Percentiles rank a stretch among this genome's conserved stretches.
phyloP scores from a whole-genome alignment of 2,329 filamentous ascomycete genomes.

The Dothistroma septosporum region DNA sequence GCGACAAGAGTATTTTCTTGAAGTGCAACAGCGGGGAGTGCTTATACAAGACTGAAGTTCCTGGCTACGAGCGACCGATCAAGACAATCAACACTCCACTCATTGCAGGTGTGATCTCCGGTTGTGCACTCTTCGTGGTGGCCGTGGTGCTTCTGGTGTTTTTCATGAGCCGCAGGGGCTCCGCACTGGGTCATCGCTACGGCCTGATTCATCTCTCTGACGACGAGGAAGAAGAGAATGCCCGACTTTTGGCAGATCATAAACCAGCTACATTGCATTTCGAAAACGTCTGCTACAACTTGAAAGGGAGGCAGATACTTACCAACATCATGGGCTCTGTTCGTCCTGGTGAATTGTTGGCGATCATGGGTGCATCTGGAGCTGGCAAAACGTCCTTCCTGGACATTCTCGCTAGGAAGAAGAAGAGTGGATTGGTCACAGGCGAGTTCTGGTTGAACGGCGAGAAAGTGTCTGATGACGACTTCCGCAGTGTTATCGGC shows the following conservation, averaged over 20 bases:
- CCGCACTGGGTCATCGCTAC: slow-evolving; percentile 48
- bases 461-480: slow-evolving; percentile 75
- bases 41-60: slow-evolving; percentile 85
- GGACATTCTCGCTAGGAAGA: slow-evolving; percentile 93
- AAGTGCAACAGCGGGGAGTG: slow-evolving; percentile 85
- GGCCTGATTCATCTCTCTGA: slow-evolving; percentile 74
- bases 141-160: slow-evolving; percentile 76
- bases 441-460: slow-evolving; percentile 93
- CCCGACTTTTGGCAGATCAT: slow-evolving; percentile 84
- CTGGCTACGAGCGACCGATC: slow-evolving; percentile 80
- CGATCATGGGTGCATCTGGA: slow-evolving; percentile 97
- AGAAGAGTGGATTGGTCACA: slow-evolving; percentile 75
- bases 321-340: slow-evolving; percentile 76
- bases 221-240: slow-evolving; percentile 77
- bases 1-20: slow-evolving; percentile 82
- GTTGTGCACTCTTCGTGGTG: slow-evolving; percentile 81
- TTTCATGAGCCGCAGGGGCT: slow-evolving; percentile 76
- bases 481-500: slow-evolving; percentile 88
- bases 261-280: slow-evolving; percentile 87
- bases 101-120: slow-evolving; percentile 89
- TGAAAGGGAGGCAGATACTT: slow-evolving; percentile 86
- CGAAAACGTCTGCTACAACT: slow-evolving; percentile 76
- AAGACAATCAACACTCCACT: slow-evolving; percentile 96
- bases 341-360: slow-evolving; percentile 91
- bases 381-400: slow-evolving; percentile 97